Evolutionary conservation across 805 yeast species (phyloP), one percentile per base, ranked within the genome.

Genomic region (Metschnikowia kofuensis): DNA sequence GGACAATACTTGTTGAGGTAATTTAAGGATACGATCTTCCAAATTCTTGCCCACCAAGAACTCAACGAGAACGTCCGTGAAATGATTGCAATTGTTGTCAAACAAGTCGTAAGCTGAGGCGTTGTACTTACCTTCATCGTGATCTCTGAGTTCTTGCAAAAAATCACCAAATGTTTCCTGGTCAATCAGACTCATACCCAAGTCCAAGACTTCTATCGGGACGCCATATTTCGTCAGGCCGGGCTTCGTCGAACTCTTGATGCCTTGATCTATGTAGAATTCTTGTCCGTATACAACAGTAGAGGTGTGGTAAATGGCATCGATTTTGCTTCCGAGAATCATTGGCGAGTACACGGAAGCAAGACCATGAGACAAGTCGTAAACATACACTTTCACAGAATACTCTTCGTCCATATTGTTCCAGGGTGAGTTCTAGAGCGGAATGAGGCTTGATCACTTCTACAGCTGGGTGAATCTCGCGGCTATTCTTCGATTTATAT

Each of bases 261-360:
- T 80, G 13, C 87, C 88, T 36, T 75, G 75, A 49, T 84, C 86
- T 45, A 79, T 82, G 57, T 75, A 84, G 53, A 76, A 72, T 56
- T 84, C 89, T 44, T 68, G 69, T n/a, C 72, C 76, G 54, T 74
- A 70, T 15, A 78, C 71, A 10, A 81, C 82, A 1, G 82, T 77
- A 2, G 82, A 74, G 0, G 88, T 83, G 61, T 84, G 89, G 72
- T 84, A 85, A 7, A 84, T 75, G 12, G 88, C 89, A 29, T 83
- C 87, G 8, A 81, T 60, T 7, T 62, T 57, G n/a, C 64, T 58
- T 6, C 88, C 89, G 1, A 84, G 62, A 8, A 84, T 57, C 63
- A 72, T 70, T 14, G 70, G 76, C 5, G 84, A 70, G 55, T 77
- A 69, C 16, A 69, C 56, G 10, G 75, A 69, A 6, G 89, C 89